A percentile compares a stretch with the other conserved stretches of the same genome.
These are phyloP conservation scores for Rhodotorula sp. DNA, from an alignment of 1,284 basidiomycete genomes.

Conservation along the genomic window DNA sequence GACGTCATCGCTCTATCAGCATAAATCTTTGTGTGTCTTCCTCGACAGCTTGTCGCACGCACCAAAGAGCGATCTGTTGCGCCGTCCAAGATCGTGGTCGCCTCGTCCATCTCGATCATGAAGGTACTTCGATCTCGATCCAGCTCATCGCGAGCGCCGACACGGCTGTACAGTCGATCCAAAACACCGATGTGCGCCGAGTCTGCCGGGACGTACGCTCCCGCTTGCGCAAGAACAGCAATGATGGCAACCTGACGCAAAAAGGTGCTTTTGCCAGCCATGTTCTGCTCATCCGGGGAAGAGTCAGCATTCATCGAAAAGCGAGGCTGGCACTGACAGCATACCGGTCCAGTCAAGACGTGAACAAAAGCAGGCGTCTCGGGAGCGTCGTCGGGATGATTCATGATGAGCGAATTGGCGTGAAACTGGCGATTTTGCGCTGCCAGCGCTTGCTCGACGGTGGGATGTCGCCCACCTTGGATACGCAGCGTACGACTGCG, in stretches of 20 bases:
- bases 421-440: constrained; percentile 72
- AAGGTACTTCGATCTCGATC: constrained; percentile 75
- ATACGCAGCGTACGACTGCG: constrained; percentile 65
- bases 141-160: constrained; percentile 95
- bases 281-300: constrained; percentile 19
- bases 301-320: too few species aligned
- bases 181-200: constrained; percentile 76
- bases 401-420: constrained; percentile 73
- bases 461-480: constrained; percentile 80
- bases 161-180: constrained; percentile 85
- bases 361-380: constrained; percentile 57
- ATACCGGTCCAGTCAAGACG: constrained; percentile 87
- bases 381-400: constrained; percentile 50
- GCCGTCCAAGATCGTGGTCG: constrained; percentile 61
- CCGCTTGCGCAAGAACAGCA: constrained; percentile 85
- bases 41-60: constrained; percentile 44
- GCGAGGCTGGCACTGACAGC: constrained; percentile 45
- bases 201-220: constrained; percentile 88
- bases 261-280: constrained; percentile 75
- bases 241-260: constrained; percentile 90
- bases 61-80: constrained; percentile 76
- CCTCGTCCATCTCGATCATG: constrained; percentile 53
- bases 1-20: neutral
- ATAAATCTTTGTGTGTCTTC: too few species aligned
- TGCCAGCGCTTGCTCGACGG: constrained; percentile 85